Base-by-base conservation (phyloP, 2,329 filamentous ascomycete species). In the Penicillium sp. region DNA sequence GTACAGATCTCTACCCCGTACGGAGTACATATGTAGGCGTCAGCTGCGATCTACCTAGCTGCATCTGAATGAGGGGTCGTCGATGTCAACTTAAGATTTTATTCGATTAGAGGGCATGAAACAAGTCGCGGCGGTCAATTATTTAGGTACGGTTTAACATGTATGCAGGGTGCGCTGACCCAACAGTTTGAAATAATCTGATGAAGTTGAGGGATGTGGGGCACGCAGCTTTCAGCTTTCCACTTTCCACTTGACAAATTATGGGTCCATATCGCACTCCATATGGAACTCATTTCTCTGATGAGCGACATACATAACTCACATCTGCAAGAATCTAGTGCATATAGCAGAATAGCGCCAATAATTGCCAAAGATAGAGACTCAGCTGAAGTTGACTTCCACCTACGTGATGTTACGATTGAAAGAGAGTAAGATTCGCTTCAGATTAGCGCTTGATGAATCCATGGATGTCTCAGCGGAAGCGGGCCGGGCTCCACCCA, bases 401-500 rank as follows among this genome's bases (percentile, higher is more conserved):
- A 44, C 49, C 23, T 42, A 42, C 35, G 33, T 31, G 48, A n/a
- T 29, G 4, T 31, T 36, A 23, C 4, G 4, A 19, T n/a, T 6
- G 6, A 19, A 13, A 6, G 8, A 21, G 9, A 15, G 6, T 15
- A 0, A 23, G 36, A 41, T 31, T 38, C 6, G 19, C 19, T 29
- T 6, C 19, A 51, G 6, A 52, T 45, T 52, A 25, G 21, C 13
- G 6, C 25, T 12, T 44, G 3, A 12, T 19, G 4, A 21, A 31
- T 35, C 49, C 19, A 52, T 31, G 49, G 27, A 12, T 31, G 29
- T 35, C 49, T 39, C 27, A 54, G 27, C 52, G 52, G 52, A 49
- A 39, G 15, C 52, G 52, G 52, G 44, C 52, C 52, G 52, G 35
- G 35, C 15, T 49, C 52, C 52, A 54, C 35, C 10, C 4, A 17